These are phyloP conservation scores for Rhodamnia rubescens DNA, from an alignment of 345 rosid species.

Conservation along the genomic window DNA sequence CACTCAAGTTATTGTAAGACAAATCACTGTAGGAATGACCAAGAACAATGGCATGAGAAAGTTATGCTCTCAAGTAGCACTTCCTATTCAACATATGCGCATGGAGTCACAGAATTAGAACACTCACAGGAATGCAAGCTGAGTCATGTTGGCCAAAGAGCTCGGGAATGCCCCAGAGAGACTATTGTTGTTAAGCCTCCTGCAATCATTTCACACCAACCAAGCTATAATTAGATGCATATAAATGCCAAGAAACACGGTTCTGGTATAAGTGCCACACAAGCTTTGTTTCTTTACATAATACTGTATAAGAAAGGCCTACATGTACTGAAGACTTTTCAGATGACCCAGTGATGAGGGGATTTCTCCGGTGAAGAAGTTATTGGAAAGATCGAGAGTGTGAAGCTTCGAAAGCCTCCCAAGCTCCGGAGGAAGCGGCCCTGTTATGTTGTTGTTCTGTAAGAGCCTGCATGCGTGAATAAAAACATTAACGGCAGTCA, in stretches of 20 bases:
- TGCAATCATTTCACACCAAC: slow-evolving; percentile 10
- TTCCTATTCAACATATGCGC: background rate
- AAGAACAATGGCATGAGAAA: background rate
- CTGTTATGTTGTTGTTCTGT: slow-evolving; percentile 93
- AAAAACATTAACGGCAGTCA: background rate
- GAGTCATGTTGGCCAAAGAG: slow-evolving; percentile 77
- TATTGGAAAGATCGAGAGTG: slow-evolving; percentile 87
- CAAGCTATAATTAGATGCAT: background rate
- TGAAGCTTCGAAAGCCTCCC: slow-evolving; percentile 64
- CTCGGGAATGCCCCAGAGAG: slow-evolving; percentile 60
- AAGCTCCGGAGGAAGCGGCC: slow-evolving; percentile 64
- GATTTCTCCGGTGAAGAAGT: slow-evolving; percentile 57
- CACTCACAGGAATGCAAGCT: slow-evolving; percentile 80
- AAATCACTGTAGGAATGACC: slow-evolving; percentile 49
- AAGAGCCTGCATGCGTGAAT: background rate
- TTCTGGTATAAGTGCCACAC: background rate
- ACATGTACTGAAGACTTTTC: slow-evolving; percentile 74
- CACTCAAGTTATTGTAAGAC: slow-evolving; percentile 87
- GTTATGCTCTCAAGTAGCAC: background rate
- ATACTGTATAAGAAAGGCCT: slow-evolving; percentile 13
- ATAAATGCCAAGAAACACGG: background rate
- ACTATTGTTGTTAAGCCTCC: slow-evolving; percentile 93
- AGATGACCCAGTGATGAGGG: slow-evolving; percentile 59
- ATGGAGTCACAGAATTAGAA: background rate
- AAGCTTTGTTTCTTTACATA: background rate